A percentile compares a stretch with the other conserved stretches of the same genome.
These are phyloP conservation scores for Mycena pura DNA, from an alignment of 768 basidiomycete species.

Conservation along the genomic window DNA sequence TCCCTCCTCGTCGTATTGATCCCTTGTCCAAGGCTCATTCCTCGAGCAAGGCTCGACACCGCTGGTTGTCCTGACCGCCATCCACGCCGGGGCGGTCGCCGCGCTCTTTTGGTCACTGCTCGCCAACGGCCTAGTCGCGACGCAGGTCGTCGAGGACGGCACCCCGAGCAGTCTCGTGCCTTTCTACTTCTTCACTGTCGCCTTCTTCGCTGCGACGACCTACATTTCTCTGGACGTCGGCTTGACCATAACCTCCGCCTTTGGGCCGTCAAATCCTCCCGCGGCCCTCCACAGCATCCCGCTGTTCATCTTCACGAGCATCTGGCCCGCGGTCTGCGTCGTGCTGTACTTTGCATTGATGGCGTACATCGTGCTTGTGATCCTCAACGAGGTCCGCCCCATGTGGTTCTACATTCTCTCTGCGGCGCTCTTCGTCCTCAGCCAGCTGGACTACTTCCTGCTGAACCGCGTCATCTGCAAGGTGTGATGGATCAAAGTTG, in stretches of 20 bases:
- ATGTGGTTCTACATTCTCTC: constrained; percentile 80
- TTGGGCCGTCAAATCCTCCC: constrained; percentile 67
- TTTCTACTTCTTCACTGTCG: constrained; percentile 57
- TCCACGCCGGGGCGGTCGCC: constrained; percentile 81
- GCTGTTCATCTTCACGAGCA: constrained; percentile 79
- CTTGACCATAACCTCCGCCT: constrained; percentile 65
- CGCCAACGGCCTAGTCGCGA: constrained; percentile 78
- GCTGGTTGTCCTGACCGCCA: constrained; percentile 72
- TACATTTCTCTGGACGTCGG: constrained; percentile 89
- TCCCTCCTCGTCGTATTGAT: not conserved
- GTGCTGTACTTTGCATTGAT: constrained; percentile 77
- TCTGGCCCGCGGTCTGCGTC: constrained; percentile 81
- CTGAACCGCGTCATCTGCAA: constrained; percentile 80
- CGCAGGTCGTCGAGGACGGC: constrained; percentile 94
- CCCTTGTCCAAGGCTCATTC: constrained; percentile 56
- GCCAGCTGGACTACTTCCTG: constrained; percentile 85
- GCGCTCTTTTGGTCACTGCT: constrained; percentile 82
- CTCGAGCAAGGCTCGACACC: constrained; percentile 78
- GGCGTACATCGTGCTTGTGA: constrained; percentile 76
- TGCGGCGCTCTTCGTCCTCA: constrained; percentile 77
- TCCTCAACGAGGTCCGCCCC: constrained; percentile 82
- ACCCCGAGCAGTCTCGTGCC: constrained; percentile 75
- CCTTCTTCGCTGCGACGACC: constrained; percentile 73
- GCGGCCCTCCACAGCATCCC: constrained; percentile 66
- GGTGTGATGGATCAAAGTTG: too few relatives aligned